A percentile compares a stretch with the other conserved stretches of the same genome.
Evolutionary conservation across 2,329 filamentous ascomycete species (phyloP).

Genomic region (Aciculosporium take): DNA sequence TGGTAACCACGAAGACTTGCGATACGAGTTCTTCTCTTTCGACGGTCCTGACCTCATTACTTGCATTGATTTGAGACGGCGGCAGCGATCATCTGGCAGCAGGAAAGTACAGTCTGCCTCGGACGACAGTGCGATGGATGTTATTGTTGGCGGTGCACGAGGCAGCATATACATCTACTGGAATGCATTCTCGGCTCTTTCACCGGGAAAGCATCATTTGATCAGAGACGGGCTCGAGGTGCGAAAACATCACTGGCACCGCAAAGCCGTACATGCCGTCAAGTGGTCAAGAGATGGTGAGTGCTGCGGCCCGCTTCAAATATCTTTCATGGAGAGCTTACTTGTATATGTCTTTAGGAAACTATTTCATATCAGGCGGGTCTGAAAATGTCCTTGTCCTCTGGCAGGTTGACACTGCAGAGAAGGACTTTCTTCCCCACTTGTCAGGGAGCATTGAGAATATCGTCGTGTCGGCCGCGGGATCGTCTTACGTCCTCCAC

Average conservation of each 20-base stretch:
- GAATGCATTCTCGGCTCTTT: slow-evolving; percentile 51
- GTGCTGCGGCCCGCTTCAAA: slow-evolving; percentile 2
- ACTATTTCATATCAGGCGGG: slow-evolving; percentile 89
- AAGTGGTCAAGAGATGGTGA: slow-evolving; percentile 88
- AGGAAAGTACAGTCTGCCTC: slow-evolving; percentile 15
- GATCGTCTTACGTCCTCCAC: slow-evolving; percentile 70
- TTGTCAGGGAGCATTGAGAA: slow-evolving; percentile 73
- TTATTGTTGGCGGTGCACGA: slow-evolving; percentile 62
- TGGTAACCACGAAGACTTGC: slow-evolving; percentile 15
- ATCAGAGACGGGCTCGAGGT: slow-evolving; percentile 37
- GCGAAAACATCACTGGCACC: slow-evolving; percentile 80
- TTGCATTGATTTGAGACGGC: slow-evolving; percentile 47
- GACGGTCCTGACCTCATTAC: slow-evolving; percentile 50
- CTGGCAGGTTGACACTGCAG: slow-evolving; percentile 84
- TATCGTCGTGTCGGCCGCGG: slow-evolving; percentile 64
- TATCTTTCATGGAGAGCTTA: slow-evolving; percentile 15
- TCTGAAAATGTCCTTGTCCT: slow-evolving; percentile 78
- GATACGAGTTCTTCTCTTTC: slow-evolving; percentile 44
- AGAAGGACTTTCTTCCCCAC: slow-evolving; percentile 77
- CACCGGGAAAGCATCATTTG: slow-evolving; percentile 22
- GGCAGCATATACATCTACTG: slow-evolving; percentile 74
- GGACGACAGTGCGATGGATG: slow-evolving; percentile 40
- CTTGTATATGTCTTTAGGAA: slow-evolving; percentile 37
- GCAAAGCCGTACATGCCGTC: slow-evolving; percentile 64
- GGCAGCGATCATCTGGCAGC: slow-evolving; percentile 9